Base-by-base conservation (phyloP, 257 asterid genomes). In the Nicotiana obtusifolia region DNA sequence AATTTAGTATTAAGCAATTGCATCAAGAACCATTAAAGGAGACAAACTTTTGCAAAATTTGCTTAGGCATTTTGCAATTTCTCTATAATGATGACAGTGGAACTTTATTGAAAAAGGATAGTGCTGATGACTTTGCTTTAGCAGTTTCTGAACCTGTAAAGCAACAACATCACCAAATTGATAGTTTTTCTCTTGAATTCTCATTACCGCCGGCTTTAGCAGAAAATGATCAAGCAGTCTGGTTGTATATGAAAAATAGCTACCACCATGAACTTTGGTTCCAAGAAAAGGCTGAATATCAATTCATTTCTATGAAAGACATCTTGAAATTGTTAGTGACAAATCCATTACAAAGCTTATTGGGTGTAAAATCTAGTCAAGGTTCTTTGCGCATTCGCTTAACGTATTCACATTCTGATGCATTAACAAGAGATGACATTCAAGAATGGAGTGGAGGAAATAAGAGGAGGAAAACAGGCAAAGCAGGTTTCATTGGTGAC, bases 1-100 rank as follows among this genome's bases (percentile, higher is more conserved):
- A 75, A 77, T 31, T 33, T 64, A 78, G 65, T 80, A 67, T 69
- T 65, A 81, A 56, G 28, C 77, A 80, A 56, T 73, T 83, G 61
- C 62, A 76, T 78, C 82, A 83, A 31, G 88, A 87, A 60, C 52
- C 20, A 49, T 80, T 82, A 64, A 91, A 85, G 77, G 90, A 85
- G 76, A 69, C 65, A 61, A 69, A 33, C 44, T 84, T 90, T 77
- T 95, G 99, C 87, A 87, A 87, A 76, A 85, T 89, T 35, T 95
- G 98, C 81, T 83, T 91, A 64, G 98, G 98, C 73, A 86, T 92
- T 62, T 86, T 95, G 92, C 94, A 92, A 85, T 93, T 90, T 88
- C 79, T 82, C 28, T 91, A 89, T 86, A 68, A 5, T 16, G 90
- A 90, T 83, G 90, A 88, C 52, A 85, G 64, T n/a, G 92, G 89